phyloP scores from a whole-genome alignment of 495 filamentous ascomycete species.

The Aspergillus bridgeri region DNA sequence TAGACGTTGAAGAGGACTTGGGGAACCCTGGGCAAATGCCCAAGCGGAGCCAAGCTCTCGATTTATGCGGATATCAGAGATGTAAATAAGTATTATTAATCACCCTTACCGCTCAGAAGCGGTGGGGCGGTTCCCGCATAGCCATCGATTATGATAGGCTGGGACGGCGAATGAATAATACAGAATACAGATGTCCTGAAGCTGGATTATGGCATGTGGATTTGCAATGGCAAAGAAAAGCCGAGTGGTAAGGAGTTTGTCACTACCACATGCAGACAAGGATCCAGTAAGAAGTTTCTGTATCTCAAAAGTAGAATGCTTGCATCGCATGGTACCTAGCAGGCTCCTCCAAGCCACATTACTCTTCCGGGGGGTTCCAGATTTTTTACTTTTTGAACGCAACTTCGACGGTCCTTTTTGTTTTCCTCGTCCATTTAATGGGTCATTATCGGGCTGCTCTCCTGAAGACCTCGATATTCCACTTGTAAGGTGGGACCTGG shows the following conservation, averaged over 20 bases:
- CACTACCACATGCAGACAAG: not conserved
- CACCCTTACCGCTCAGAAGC: too few species aligned
- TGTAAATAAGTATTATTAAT: too few species aligned
- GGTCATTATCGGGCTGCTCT: too few species aligned
- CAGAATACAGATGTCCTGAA: slow-evolving; percentile 1
- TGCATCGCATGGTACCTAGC: not conserved
- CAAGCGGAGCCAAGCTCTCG: too few species aligned
- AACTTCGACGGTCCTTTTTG: not conserved
- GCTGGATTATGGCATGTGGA: not conserved
- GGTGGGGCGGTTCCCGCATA: too few species aligned
- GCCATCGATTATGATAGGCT: too few species aligned
- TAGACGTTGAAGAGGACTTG: too few species aligned
- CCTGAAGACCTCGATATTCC: not conserved
- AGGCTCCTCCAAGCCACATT: not conserved
- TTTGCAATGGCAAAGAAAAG: not conserved
- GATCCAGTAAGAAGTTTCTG: not conserved
- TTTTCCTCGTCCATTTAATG: too few species aligned
- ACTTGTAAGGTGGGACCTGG: slow-evolving; percentile 2
- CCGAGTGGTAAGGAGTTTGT: not conserved
- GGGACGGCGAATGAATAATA: too few species aligned
- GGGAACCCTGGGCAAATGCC: too few species aligned
- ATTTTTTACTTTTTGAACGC: not conserved
- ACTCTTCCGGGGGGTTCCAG: too few species aligned
- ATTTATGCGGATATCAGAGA: too few species aligned
- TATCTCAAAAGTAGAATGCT: not conserved